phyloP scores from a whole-genome alignment of 1,284 basidiomycete genomes.

The Sporisorium reilianum region DNA sequence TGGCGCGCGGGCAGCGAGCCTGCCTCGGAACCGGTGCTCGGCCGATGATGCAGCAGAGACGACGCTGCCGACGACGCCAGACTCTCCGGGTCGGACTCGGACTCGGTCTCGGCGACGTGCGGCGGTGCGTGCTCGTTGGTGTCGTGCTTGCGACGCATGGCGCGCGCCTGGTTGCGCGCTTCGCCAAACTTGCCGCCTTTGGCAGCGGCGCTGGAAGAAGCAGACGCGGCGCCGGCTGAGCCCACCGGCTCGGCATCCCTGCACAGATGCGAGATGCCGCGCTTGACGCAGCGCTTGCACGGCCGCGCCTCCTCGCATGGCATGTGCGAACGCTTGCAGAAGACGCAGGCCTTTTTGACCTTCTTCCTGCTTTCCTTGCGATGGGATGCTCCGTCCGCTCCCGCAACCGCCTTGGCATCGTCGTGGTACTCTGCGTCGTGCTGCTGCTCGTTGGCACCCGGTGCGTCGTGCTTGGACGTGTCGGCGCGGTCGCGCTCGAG shows the following conservation, averaged over 20 bases:
- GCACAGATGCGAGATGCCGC: constrained; percentile 51
- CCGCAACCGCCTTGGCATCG: neutral
- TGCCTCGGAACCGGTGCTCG: neutral
- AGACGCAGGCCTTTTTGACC: constrained; percentile 54
- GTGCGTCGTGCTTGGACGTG: constrained; percentile 3
- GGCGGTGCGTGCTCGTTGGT: constrained; percentile 1
- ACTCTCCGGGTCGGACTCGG: constrained; percentile 28
- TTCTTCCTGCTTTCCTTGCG: constrained; percentile 48
- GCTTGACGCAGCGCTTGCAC: constrained; percentile 46
- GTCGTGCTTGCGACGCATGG: constrained; percentile 13
- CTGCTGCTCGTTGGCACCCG: constrained; percentile 17
- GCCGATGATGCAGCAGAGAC: constrained; percentile 15
- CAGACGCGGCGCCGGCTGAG: constrained; percentile 15
- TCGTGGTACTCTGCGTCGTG: constrained; percentile 11
- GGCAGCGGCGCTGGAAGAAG: neutral
- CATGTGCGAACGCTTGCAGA: constrained; percentile 58
- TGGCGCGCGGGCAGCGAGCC: neutral
- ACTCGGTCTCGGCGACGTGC: constrained; percentile 17
- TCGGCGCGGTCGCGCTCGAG: constrained; percentile 27
- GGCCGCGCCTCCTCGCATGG: constrained; percentile 44
- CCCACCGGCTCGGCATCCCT: constrained; percentile 42
- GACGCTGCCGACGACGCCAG: constrained; percentile 25
- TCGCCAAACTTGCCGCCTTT: constrained; percentile 23
- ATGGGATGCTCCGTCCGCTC: neutral
- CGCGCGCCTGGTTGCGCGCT: constrained; percentile 14